Percentiles rank a stretch among this genome's conserved stretches.
Conservation (phyloP, 208 protist species). For the Leishmania braziliensis region DNA sequence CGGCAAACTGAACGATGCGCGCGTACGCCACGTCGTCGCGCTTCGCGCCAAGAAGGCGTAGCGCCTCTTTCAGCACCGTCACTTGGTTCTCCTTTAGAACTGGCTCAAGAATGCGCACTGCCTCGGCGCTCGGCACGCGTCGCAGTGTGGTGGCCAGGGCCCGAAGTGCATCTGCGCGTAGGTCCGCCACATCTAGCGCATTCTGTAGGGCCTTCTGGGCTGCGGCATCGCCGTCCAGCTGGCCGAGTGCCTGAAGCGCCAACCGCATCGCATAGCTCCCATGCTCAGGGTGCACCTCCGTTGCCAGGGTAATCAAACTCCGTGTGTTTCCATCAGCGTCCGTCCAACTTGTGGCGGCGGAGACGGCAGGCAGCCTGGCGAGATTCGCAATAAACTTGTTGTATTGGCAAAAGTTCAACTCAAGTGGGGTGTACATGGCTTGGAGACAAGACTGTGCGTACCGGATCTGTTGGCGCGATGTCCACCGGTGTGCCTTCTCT, state of each 20-base stretch:
- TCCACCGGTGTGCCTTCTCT: constrained; percentile 25
- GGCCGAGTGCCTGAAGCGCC: constrained; percentile 21
- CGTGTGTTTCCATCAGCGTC: constrained; percentile 7
- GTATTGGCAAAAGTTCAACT: background rate
- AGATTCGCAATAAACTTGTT: background rate
- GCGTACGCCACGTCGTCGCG: constrained; percentile 19
- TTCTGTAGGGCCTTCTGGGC: constrained; percentile 4
- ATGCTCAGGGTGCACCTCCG: constrained; percentile 16
- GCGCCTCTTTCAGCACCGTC: constrained; percentile 30
- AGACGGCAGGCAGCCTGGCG: constrained; percentile 22
- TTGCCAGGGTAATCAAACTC: constrained; percentile 18
- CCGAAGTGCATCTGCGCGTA: constrained; percentile 16
- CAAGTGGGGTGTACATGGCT: background rate
- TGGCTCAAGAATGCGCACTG: constrained; percentile 18
- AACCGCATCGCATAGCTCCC: constrained; percentile 16
- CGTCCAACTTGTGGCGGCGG: constrained; percentile 12
- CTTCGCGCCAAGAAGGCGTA: constrained; percentile 21
- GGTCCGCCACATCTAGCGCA: constrained; percentile 4
- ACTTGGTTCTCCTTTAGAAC: constrained; percentile 15
- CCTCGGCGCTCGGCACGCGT: constrained; percentile 13
- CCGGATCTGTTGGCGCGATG: constrained; percentile 19
- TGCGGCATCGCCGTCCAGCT: background rate
- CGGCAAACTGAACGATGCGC: constrained; percentile 18
- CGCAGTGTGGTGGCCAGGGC: constrained; percentile 12
- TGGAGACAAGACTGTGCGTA: constrained; percentile 30